Conservation (phyloP, 164 flowering plant genomes). For the Akebia trifoliata region DNA sequence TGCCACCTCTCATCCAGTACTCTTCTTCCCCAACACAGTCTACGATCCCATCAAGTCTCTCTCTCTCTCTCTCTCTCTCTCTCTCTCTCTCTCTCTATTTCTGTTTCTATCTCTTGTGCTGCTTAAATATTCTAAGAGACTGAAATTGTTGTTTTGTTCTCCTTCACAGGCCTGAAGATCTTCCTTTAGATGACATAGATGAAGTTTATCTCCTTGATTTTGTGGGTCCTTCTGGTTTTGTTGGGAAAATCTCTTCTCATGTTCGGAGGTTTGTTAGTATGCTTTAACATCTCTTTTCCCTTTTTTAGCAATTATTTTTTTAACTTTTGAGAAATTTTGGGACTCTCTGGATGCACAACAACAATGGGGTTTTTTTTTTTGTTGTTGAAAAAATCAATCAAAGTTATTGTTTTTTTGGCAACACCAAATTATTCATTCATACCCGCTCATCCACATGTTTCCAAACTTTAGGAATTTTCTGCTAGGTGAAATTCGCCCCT, state of each 20-base stretch:
- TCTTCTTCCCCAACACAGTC: slow-evolving; percentile 77
- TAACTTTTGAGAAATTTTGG: too few species aligned
- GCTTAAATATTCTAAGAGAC: not conserved
- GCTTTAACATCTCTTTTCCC: not conserved
- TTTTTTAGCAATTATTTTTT: not conserved
- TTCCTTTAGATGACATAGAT: slow-evolving; percentile 49
- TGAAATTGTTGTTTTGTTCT: not conserved
- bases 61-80: slow-evolving; percentile 4
- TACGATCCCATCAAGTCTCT: slow-evolving; percentile 47
- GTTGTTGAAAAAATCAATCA: too few species aligned
- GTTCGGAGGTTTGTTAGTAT: slow-evolving; percentile 37
- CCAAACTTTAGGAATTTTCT: too few species aligned
- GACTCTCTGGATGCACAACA: too few species aligned
- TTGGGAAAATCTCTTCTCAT: slow-evolving; percentile 45
- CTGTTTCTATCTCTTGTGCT: not conserved
- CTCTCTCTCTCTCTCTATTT: not conserved
- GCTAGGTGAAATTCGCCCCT: too few species aligned
- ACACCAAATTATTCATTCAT: too few species aligned
- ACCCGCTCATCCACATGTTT: too few species aligned
- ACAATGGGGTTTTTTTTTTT: too few species aligned
- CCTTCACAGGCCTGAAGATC: slow-evolving; percentile 38
- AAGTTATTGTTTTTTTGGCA: too few species aligned
- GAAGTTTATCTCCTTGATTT: slow-evolving; percentile 74
- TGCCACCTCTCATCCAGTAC: slow-evolving; percentile 37
- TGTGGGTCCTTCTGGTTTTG: slow-evolving; percentile 79